Base-by-base conservation (phyloP, 768 basidiomycete genomes). In the Collybiopsis confluens region DNA sequence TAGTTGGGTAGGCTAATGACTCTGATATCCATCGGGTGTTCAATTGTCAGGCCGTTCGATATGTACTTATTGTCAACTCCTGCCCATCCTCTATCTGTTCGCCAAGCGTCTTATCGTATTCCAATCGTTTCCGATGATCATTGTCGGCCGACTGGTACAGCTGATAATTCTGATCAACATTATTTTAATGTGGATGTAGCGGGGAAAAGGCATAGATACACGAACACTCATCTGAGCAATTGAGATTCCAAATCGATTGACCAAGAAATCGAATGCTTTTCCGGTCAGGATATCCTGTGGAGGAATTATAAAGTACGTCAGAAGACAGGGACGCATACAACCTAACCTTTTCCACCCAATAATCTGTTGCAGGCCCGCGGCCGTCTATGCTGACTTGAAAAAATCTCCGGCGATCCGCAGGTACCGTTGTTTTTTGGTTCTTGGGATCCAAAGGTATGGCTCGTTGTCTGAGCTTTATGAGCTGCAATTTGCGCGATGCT, bases 341-440 rank as follows among this genome's bases (percentile, higher is more conserved):
- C 60, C 68, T 58, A 61, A 88, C 90, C 78, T 88, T 90, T 45
- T 75, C 71, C 52, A 88, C 79, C 90, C 90, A 93, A 45, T 90
- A 76, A 6, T 75, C 61, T 47, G 70, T 72, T 61, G 82, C 78
- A 15, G 61, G 61, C 1, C 60, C 50, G 49, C n/a, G n/a, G n/a
- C 69, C 63, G 18, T 64, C 68, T 2, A 58, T 56, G 3, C 59
- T 57, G 4, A 83, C 77, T 36, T 70, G 79, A 30, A 90, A 60
- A 63, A 87, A 79, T 38, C 87, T 58, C 21, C 88, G 78, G 54
- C 88, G 75, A 21, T 80, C 77, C 41, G 80, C 61, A 13, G 81
- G 69, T 1, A 81, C 65, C 15, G 70, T 67, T 10, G 73, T 70
- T 1, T 67, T 49, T 48, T 70, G 77, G 62, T 86, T 82, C 60